A percentile compares a stretch with the other conserved stretches of the same genome.
Conservation (phyloP, 2,329 filamentous ascomycete species). For the Bimuria novae-zelandiae region DNA sequence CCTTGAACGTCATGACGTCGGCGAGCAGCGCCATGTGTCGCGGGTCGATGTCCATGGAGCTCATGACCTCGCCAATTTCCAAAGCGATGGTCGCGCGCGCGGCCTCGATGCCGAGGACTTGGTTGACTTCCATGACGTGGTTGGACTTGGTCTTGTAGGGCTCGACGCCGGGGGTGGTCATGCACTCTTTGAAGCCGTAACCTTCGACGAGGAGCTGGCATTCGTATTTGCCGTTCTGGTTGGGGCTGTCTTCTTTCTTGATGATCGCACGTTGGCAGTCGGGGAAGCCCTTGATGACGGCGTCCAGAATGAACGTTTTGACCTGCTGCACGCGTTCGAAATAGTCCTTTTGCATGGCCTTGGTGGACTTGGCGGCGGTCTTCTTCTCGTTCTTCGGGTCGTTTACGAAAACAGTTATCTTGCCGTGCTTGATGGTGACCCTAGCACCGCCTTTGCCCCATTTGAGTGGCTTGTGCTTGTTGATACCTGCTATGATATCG, state of each 20-base stretch:
- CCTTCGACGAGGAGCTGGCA: slow-evolving; percentile 79
- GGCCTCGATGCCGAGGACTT: slow-evolving; percentile 93
- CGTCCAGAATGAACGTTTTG: slow-evolving; percentile 76
- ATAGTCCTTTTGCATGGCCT: slow-evolving; percentile 60
- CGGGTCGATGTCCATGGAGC: slow-evolving; percentile 92
- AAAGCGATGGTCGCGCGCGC: slow-evolving; percentile 85
- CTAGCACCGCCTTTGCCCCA: slow-evolving; percentile 68
- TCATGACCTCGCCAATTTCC: slow-evolving; percentile 90
- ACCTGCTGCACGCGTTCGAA: slow-evolving; percentile 82
- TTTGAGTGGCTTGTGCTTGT: slow-evolving; percentile 82
- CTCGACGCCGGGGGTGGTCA: slow-evolving; percentile 90
- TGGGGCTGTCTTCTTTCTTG: slow-evolving; percentile 72
- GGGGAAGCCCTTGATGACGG: slow-evolving; percentile 89
- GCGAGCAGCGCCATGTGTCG: slow-evolving; percentile 97
- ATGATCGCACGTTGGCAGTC: slow-evolving; percentile 87
- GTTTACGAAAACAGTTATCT: slow-evolving; percentile 74
- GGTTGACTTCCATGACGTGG: slow-evolving; percentile 84
- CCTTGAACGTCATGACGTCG: slow-evolving; percentile 99
- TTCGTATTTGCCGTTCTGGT: slow-evolving; percentile 65
- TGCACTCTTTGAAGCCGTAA: slow-evolving; percentile 85
- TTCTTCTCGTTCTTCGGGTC: slow-evolving; percentile 47
- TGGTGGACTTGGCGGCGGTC: slow-evolving; percentile 31
- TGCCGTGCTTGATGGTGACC: slow-evolving; percentile 38
- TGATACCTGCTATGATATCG: slow-evolving; percentile 78
- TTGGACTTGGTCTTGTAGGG: slow-evolving; percentile 77